Conservation (phyloP, 306 rosid species). For the Medicago ruthenica region DNA sequence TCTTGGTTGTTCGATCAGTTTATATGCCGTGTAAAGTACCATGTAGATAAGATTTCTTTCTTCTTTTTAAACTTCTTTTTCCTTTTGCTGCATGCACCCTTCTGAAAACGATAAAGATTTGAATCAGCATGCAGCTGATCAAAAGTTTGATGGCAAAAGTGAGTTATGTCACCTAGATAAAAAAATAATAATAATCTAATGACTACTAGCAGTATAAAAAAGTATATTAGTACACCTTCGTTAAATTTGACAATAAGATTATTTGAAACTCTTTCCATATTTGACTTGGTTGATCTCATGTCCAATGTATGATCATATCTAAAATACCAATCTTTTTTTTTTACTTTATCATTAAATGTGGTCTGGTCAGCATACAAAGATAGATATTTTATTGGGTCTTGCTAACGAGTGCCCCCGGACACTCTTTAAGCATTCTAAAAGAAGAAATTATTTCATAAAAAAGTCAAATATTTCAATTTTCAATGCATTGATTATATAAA, state of each 20-base stretch:
- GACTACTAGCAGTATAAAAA: neutral
- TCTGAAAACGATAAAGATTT: conserved; percentile 43
- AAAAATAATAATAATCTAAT: neutral
- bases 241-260: neutral
- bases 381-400: no score
- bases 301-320: neutral
- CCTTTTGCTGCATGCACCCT: conserved; percentile 29
- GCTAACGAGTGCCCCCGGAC: no score
- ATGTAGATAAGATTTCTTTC: conserved; percentile 55
- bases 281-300: conserved; percentile 4
- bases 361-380: no score
- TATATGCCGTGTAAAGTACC: conserved; percentile 64
- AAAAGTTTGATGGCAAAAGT: conserved; percentile 33
- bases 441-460: no score
- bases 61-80: conserved; percentile 23
- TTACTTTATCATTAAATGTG: no score
- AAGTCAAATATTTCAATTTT: no score
- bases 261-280: conserved; percentile 24
- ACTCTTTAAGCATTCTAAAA: no score
- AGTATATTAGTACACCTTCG: neutral
- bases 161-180: conserved; percentile 19
- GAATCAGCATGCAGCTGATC: conserved; percentile 48
- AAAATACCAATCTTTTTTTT: neutral
- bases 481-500: no score
- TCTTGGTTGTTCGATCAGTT: conserved; percentile 31